Base-by-base conservation (phyloP, 257 asterid genomes). In the Thymus quinquecostatus region DNA sequence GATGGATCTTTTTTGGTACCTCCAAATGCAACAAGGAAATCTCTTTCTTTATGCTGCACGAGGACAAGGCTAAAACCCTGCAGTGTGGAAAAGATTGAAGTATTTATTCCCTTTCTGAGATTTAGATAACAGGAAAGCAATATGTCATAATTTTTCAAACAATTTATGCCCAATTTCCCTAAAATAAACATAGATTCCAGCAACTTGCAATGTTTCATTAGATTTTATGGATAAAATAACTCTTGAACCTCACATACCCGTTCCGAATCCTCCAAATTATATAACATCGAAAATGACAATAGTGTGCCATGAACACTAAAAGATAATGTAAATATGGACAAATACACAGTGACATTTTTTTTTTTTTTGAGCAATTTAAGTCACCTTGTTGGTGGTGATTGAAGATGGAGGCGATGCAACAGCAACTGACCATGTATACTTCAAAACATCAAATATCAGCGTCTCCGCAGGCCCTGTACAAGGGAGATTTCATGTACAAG, bases 61-160 rank as follows among this genome's bases (percentile, higher is more conserved):
- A 86, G 95, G 55, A 88, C 96, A 2, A 95, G 96, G 81, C 99
- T 95, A 74, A 92, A 95, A 63, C 98, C 99, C 99, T 95, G 90
- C 78, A 73, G 71, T 40, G 69, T 44, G 76, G 10, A 77, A 72
- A 68, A 74, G 64, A 49, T 27, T 27, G 51, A 55, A 74, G 61
- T 43, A 62, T 13, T 58, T 36, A 10, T 71, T 61, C 8, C 44
- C 45, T 34, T 32, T 61, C 14, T 32, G 43, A 58, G 12, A 27
- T 1, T 58, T n/a, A 27, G 21, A 44, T 7, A 44, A 44, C 49
- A 13, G 5, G 32, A 50, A 62, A 45, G 58, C 13, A 69, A 55
- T 28, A 54, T 21, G 1, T n/a, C 5, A 28, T 11, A 9, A 53
- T 41, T n/a, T 49, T 55, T 29, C 62, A 60, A 11, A 63, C 64